Percentiles rank a stretch among this genome's conserved stretches.
Evolutionary conservation across 768 basidiomycete species (phyloP).

Genomic region (Lentinus brumalis): DNA sequence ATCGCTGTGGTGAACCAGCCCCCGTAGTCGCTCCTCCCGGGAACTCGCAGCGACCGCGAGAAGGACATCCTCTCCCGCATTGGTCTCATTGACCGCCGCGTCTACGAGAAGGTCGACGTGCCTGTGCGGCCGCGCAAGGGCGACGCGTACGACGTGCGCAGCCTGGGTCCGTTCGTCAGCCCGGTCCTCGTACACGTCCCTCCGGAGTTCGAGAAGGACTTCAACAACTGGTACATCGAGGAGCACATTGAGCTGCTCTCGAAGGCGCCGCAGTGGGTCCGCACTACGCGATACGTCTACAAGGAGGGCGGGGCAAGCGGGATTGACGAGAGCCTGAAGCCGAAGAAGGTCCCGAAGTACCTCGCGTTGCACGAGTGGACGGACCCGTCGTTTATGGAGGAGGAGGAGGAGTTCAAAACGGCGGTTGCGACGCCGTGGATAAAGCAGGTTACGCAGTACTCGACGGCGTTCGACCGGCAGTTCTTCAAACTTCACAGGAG

Average conservation of each 20-base stretch:
- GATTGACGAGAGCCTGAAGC: conserved; percentile 11
- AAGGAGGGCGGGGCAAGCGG: conserved; percentile 27
- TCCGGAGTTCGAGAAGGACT: conserved; percentile 29
- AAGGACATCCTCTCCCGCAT: conserved; percentile 32
- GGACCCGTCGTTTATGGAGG: conserved; percentile 33
- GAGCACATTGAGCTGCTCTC: conserved; percentile 40
- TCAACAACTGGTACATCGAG: conserved; percentile 34
- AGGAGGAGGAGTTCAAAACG: conserved; percentile 38
- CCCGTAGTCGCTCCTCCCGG: conserved; percentile 37
- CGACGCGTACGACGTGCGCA: conserved; percentile 20
- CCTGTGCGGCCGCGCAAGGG: background rate
- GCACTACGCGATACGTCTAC: conserved; percentile 46
- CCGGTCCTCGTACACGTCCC: conserved; percentile 28
- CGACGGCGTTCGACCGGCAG: conserved; percentile 37
- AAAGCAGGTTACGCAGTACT: conserved; percentile 38
- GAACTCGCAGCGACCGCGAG: conserved; percentile 40
- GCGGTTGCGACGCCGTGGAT: conserved; percentile 49
- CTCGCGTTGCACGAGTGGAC: conserved; percentile 49
- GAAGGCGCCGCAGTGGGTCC: conserved; percentile 45
- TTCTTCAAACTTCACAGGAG: conserved; percentile 24
- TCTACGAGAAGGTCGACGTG: conserved; percentile 24
- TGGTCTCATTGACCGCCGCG: conserved; percentile 37
- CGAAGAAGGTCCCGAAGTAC: conserved; percentile 33
- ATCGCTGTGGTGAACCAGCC: conserved; percentile 1
- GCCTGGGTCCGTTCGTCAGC: conserved; percentile 27